These are phyloP conservation scores for Chaetomium cochliodes DNA, from an alignment of 495 filamentous ascomycete genomes.

Conservation along the genomic window DNA sequence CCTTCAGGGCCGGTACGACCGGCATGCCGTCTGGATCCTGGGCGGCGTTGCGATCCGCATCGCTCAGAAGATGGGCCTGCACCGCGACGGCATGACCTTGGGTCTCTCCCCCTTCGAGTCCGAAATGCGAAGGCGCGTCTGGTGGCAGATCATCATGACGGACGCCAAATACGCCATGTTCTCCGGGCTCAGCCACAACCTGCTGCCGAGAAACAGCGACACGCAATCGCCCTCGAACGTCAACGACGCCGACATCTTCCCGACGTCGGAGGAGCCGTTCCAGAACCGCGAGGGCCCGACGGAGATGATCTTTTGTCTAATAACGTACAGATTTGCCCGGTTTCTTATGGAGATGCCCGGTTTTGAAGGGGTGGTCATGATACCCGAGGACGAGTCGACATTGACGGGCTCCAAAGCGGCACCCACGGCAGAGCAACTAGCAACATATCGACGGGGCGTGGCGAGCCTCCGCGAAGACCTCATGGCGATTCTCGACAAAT, in stretches of 20 bases:
- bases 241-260: slow-evolving; percentile 59
- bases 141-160: slow-evolving; percentile 72
- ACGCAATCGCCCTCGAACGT: slow-evolving; percentile 54
- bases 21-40: slow-evolving; percentile 52
- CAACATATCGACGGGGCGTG: slow-evolving; percentile 51
- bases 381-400: slow-evolving; percentile 27
- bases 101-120: slow-evolving; percentile 64
- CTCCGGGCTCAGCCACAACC: slow-evolving; percentile 61
- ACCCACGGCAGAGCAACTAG: slow-evolving; percentile 42
- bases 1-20: slow-evolving; percentile 52
- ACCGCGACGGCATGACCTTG: slow-evolving; percentile 66
- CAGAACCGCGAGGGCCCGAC: slow-evolving; percentile 57
- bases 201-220: slow-evolving; percentile 47
- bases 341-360: slow-evolving; percentile 48
- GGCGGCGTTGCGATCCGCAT: slow-evolving; percentile 60
- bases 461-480: slow-evolving; percentile 46
- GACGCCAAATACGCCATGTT: slow-evolving; percentile 59
- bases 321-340: slow-evolving; percentile 52
- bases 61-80: slow-evolving; percentile 72
- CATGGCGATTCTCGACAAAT: slow-evolving; percentile 49
- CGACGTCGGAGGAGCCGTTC: slow-evolving; percentile 54
- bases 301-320: slow-evolving; percentile 67
- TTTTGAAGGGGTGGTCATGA: slow-evolving; percentile 46
- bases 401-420: background rate
- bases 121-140: slow-evolving; percentile 66